phyloP scores from a whole-genome alignment of 306 rosid species.

The Potentilla sterilis region DNA sequence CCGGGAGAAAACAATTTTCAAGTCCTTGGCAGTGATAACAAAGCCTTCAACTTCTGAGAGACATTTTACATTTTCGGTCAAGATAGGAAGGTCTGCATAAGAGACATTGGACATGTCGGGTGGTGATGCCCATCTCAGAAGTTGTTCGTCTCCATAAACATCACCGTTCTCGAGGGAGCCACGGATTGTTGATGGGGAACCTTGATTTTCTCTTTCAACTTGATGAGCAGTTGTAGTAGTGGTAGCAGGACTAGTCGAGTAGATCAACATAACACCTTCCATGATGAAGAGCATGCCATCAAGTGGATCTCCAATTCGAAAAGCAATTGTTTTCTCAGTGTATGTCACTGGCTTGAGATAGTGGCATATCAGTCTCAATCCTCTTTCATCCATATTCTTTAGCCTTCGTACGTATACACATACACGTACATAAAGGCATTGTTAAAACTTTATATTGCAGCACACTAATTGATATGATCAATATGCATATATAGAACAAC shows the following conservation, averaged over 20 bases:
- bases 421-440: too few relatives aligned
- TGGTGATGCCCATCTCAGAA: not conserved
- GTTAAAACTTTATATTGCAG: not conserved
- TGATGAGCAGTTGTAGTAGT: not conserved
- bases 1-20: not conserved
- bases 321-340: constrained; percentile 6
- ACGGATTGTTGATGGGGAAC: not conserved
- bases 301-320: constrained; percentile 17
- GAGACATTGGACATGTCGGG: not conserved
- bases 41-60: not conserved
- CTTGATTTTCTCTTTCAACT: not conserved
- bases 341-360: constrained; percentile 24
- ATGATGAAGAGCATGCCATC: not conserved
- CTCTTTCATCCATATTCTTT: not conserved
- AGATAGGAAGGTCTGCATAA: not conserved
- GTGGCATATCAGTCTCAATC: not conserved
- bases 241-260: not conserved
- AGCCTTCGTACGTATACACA: constrained; percentile 7
- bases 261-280: not conserved
- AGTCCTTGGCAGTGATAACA: not conserved
- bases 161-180: not conserved
- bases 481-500: not conserved
- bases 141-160: not conserved
- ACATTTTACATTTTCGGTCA: not conserved
- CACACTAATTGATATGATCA: not conserved